Conservation (phyloP, 768 basidiomycete genomes). For the Suillus bovinus region DNA sequence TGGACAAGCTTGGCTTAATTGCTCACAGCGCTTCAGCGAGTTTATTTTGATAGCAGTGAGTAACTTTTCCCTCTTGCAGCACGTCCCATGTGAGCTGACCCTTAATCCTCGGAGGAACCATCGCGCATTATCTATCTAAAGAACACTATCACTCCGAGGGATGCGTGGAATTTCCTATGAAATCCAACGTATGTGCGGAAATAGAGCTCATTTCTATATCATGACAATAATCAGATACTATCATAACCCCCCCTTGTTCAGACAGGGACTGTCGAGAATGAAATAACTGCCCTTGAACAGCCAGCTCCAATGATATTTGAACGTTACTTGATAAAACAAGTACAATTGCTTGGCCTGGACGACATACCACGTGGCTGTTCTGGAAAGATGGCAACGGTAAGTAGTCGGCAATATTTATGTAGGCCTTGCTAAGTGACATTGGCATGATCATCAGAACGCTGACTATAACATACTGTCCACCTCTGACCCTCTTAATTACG, state of each 20-base stretch:
- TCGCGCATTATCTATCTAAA: neutral
- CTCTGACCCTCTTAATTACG: neutral
- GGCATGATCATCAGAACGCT: neutral
- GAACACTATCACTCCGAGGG: neutral
- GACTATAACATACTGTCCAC: neutral
- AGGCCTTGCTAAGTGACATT: neutral
- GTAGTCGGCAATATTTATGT: neutral
- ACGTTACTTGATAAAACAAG: neutral
- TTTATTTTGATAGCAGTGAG: neutral
- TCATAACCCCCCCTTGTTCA: neutral
- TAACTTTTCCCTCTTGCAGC: neutral
- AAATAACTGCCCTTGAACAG: neutral
- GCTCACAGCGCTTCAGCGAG: neutral
- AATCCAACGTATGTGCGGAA: neutral
- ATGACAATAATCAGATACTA: neutral
- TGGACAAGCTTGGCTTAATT: neutral
- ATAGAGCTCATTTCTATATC: neutral
- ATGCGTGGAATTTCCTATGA: neutral
- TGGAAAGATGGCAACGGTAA: neutral
- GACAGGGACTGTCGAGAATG: neutral
- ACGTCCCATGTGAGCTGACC: neutral
- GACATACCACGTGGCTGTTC: neutral
- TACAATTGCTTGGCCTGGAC: neutral
- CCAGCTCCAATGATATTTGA: neutral
- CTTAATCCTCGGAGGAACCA: slow-evolving; percentile 3